Base-by-base conservation (phyloP, 2,329 filamentous ascomycete genomes). In the Fusarium lyarnte region DNA sequence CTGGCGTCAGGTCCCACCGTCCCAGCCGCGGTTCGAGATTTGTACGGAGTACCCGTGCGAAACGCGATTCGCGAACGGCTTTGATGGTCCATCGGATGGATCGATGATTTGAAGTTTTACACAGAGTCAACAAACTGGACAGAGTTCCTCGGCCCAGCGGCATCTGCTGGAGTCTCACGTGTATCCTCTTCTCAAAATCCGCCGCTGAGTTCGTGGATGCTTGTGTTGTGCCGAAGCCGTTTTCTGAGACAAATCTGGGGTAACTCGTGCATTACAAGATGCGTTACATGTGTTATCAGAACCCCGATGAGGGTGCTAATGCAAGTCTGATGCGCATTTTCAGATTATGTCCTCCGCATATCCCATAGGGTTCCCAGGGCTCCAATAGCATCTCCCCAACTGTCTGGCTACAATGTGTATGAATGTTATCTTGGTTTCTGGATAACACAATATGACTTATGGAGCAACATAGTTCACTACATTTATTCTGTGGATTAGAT, bases 241-340 rank as follows among this genome's bases (percentile, higher is more conserved):
- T 70, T 46, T 70, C 52, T 52, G 53, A 73, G 66, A 72, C 55
- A 65, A 73, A 67, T 54, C 61, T 46, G 66, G 70, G 66, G 70
- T 67, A 73, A 36, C 25, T 33, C 23, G 35, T 27, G 31, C 31
- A 36, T 52, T 21, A 11, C 31, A 27, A 36, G 54, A 53, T 54
- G 69, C 47, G 45, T 38, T 67, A 19, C 36, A 23, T 29, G 51
- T 51, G 35, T 47, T 51, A 45, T 43, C 27, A 27, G 54, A n/a
- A 27, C 36, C 25, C 27, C 25, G 31, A 39, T 49, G 25, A 19
- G 16, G 14, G 41, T 49, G 53, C 55, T 70, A 53, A 66, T 66
- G 70, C 70, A 73, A 62, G 65, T 61, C 51, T 69, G 59, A 70
- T 66, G 46, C 66, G 54, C 60, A 54, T 49, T 49, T 33, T 33